Conservation (phyloP, 2,329 filamentous ascomycete species). For the Plenodomus tracheiphilus region DNA sequence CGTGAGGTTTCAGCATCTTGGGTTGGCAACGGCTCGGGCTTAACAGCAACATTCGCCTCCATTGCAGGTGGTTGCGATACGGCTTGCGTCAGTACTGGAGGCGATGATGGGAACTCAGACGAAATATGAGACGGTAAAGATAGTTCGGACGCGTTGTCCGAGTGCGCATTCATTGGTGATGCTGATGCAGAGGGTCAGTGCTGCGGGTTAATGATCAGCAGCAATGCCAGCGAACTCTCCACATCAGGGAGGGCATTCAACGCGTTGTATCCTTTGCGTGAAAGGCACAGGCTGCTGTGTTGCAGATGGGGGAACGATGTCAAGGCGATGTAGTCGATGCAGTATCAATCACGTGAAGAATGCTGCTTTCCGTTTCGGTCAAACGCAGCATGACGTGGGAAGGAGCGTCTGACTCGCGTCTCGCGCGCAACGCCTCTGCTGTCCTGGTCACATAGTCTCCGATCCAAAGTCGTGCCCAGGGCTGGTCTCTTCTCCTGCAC, state of each 20-base stretch:
- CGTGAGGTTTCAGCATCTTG: slow-evolving; percentile 9
- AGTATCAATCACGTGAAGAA: not conserved
- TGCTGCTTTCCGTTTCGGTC: slow-evolving; percentile 19
- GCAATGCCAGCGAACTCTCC: slow-evolving; percentile 4
- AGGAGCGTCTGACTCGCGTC: slow-evolving; percentile 32
- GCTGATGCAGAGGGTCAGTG: slow-evolving; percentile 25
- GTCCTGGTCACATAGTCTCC: slow-evolving; percentile 16
- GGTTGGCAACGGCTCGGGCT: slow-evolving; percentile 14
- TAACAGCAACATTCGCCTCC: slow-evolving; percentile 11
- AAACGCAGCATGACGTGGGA: slow-evolving; percentile 29
- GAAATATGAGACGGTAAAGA: slow-evolving; percentile 19
- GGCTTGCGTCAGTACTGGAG: slow-evolving; percentile 7
- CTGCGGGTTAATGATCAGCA: slow-evolving; percentile 25
- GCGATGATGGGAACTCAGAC: slow-evolving; percentile 20
- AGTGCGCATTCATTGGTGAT: slow-evolving; percentile 20
- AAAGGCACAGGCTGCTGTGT: not conserved
- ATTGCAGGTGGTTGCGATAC: slow-evolving; percentile 11
- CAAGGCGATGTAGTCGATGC: no score
- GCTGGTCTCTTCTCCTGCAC: slow-evolving; percentile 1
- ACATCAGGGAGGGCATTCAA: slow-evolving; percentile 3
- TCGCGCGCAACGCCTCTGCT: slow-evolving; percentile 16
- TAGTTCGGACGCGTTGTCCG: slow-evolving; percentile 22
- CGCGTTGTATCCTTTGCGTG: not conserved
- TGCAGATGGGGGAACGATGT: no score
- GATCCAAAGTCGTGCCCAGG: not conserved